Percentiles rank a stretch among this genome's conserved stretches.
phyloP scores from a whole-genome alignment of 2,329 filamentous ascomycete genomes.

The Aspergillus uvarum region DNA sequence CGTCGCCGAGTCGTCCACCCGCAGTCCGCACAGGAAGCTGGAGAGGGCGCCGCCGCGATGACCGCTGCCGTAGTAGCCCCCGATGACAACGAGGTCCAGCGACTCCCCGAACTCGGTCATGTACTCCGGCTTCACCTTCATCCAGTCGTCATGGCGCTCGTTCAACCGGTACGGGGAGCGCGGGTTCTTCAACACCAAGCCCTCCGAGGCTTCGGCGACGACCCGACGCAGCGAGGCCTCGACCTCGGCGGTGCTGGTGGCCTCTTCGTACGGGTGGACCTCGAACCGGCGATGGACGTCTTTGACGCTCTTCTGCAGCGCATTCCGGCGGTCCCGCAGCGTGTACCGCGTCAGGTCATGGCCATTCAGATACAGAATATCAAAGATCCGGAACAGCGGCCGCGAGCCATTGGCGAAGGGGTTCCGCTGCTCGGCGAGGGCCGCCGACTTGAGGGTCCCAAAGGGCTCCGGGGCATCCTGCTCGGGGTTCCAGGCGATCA shows the following conservation, averaged over 20 bases:
- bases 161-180: constrained; percentile 82
- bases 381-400: constrained; percentile 82
- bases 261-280: constrained; percentile 70
- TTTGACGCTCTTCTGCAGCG: constrained; percentile 69
- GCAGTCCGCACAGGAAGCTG: constrained; percentile 85
- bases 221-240: constrained; percentile 78
- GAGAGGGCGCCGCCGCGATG: constrained; percentile 78
- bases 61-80: constrained; percentile 89
- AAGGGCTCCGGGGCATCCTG: constrained; percentile 84
- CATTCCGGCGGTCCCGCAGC: constrained; percentile 73
- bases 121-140: constrained; percentile 98
- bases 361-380: constrained; percentile 86
- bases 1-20: constrained; percentile 69
- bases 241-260: constrained; percentile 68
- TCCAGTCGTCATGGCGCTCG: constrained; percentile 91
- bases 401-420: constrained; percentile 65
- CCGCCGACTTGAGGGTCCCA: constrained; percentile 89
- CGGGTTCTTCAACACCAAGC: constrained; percentile 91
- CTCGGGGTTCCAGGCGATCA: constrained; percentile 96
- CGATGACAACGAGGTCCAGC: constrained; percentile 84
- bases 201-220: constrained; percentile 83
- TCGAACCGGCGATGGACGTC: constrained; percentile 76
- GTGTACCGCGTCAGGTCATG: constrained; percentile 77
- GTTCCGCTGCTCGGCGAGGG: constrained; percentile 74
- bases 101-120: constrained; percentile 96